phyloP scores from a whole-genome alignment of 176 grass and related monocot species.

The Typha latifolia region DNA sequence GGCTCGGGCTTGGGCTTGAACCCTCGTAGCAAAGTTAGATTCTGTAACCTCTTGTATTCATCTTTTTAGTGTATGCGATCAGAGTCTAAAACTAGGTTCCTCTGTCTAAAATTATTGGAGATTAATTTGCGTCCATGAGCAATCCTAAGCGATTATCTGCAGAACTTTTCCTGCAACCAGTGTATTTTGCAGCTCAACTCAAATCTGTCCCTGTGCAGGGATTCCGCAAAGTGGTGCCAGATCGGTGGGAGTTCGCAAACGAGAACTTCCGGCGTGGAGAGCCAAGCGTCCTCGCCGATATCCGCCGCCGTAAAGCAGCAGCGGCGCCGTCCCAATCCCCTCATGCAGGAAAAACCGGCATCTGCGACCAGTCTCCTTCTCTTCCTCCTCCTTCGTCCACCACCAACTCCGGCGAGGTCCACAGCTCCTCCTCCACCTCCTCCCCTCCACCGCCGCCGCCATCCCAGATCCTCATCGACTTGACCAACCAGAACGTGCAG shows the following conservation, averaged over 20 bases:
- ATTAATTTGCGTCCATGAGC: too few species aligned
- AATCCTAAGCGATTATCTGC: too few species aligned
- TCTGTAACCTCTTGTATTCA: too few species aligned
- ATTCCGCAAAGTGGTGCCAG: slow-evolving; percentile 22
- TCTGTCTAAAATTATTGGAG: too few species aligned
- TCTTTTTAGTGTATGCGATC: too few species aligned
- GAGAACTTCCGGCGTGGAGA: slow-evolving; percentile 24
- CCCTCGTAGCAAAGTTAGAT: too few species aligned
- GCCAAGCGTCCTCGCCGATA: slow-evolving; percentile 3
- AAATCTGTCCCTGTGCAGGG: slow-evolving; percentile 2
- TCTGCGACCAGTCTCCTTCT: neutral
- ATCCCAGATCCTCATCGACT: neutral
- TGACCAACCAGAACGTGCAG: slow-evolving; percentile 30
- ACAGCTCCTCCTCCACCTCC: slow-evolving; percentile 29
- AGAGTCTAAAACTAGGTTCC: too few species aligned
- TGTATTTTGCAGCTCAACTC: neutral
- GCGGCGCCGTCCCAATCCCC: neutral
- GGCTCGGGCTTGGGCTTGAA: too few species aligned
- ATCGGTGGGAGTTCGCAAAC: slow-evolving; percentile 21
- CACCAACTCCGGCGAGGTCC: slow-evolving; percentile 12
- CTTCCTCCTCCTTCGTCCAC: neutral
- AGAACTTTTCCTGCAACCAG: neutral
- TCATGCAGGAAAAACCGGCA: neutral
- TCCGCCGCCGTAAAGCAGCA: slow-evolving; percentile 9
- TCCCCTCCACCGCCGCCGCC: slow-evolving; percentile 16